Evolutionary conservation across 2,329 filamentous ascomycete genomes (phyloP).

Genomic region (Phyllosticta citrichinensis): DNA sequence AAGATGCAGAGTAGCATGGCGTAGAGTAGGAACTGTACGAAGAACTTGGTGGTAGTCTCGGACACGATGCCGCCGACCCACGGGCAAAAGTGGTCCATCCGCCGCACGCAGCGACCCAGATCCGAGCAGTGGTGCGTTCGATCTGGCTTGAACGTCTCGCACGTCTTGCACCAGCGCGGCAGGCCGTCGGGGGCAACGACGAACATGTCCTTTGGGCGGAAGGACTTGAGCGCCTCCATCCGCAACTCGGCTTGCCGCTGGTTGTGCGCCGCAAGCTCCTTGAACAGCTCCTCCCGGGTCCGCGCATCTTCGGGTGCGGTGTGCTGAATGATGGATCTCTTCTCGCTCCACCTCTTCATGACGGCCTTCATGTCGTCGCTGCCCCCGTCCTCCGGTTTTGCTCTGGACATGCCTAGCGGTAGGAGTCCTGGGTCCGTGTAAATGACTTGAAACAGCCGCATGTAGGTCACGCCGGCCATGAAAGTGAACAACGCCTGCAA

Average conservation of each 20-base stretch:
- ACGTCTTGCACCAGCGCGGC: constrained; percentile 79
- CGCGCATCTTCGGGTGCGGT: neutral
- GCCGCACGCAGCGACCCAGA: constrained; percentile 67
- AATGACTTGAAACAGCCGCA: constrained; percentile 60
- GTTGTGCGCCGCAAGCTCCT: neutral
- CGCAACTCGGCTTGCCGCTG: neutral
- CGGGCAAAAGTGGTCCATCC: constrained; percentile 95
- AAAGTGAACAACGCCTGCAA: constrained; percentile 64
- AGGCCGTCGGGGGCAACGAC: constrained; percentile 72
- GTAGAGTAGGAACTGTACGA: constrained; percentile 77
- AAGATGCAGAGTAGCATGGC: constrained; percentile 57
- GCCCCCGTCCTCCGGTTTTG: constrained; percentile 13
- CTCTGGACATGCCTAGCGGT: constrained; percentile 29
- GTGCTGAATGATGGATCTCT: neutral
- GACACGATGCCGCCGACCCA: constrained; percentile 91
- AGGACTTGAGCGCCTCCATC: constrained; percentile 27
- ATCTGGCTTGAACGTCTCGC: constrained; percentile 80
- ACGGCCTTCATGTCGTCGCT: constrained; percentile 8
- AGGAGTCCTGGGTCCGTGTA: constrained; percentile 63
- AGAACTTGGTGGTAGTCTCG: constrained; percentile 83
- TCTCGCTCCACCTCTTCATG: neutral
- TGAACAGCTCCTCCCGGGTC: neutral
- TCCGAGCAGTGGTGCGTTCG: constrained; percentile 80
- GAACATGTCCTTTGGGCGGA: constrained; percentile 76
- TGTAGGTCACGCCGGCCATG: constrained; percentile 56